A percentile compares a stretch with the other conserved stretches of the same genome.
Evolutionary conservation across 2,329 filamentous ascomycete genomes (phyloP).

Genomic region (Penicillium olsonii): DNA sequence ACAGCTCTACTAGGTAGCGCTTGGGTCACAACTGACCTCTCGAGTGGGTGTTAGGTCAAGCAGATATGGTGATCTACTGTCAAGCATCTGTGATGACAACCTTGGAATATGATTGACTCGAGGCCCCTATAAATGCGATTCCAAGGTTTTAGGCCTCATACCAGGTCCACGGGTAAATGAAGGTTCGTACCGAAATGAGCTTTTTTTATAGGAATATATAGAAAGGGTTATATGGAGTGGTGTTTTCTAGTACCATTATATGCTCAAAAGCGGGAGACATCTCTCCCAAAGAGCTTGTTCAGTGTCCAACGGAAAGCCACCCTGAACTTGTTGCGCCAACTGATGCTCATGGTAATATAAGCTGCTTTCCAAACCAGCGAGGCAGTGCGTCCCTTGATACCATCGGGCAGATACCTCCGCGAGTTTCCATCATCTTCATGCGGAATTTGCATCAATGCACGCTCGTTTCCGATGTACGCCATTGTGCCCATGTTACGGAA

Average conservation of each 20-base stretch:
- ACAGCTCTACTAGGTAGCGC: too few relatives aligned
- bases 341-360: slow-evolving; percentile 50
- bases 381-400: slow-evolving; percentile 43
- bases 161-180: too few relatives aligned
- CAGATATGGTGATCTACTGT: too few relatives aligned
- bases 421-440: slow-evolving; percentile 23
- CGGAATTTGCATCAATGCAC: slow-evolving; percentile 57
- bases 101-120: too few relatives aligned
- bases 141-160: too few relatives aligned
- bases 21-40: too few relatives aligned
- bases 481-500: slow-evolving; percentile 61
- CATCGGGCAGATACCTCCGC: slow-evolving; percentile 35
- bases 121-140: too few relatives aligned
- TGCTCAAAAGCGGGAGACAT: slow-evolving; percentile 44
- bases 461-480: slow-evolving; percentile 61
- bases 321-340: slow-evolving; percentile 48
- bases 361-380: slow-evolving; percentile 48
- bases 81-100: too few relatives aligned
- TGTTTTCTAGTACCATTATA: not conserved
- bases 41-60: too few relatives aligned
- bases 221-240: not conserved
- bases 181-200: too few relatives aligned
- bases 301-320: slow-evolving; percentile 45
- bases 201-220: too few relatives aligned
- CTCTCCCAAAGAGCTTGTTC: slow-evolving; percentile 47